A percentile compares a stretch with the other conserved stretches of the same genome.
phyloP scores from a whole-genome alignment of 2,329 filamentous ascomycete genomes.

The Fusarium subglutinans region DNA sequence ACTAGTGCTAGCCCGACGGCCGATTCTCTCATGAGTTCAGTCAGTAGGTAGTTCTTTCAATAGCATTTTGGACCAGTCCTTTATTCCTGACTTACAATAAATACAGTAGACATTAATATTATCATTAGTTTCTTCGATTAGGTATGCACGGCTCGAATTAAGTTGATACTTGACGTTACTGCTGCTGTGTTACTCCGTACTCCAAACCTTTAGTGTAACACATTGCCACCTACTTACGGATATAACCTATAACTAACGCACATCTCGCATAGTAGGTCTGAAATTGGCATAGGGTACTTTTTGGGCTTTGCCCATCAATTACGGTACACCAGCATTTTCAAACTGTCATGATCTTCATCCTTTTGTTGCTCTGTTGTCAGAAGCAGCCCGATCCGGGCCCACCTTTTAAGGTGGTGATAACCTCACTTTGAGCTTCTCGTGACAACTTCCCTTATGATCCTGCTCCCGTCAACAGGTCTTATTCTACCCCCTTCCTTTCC shows the following conservation, averaged over 20 bases:
- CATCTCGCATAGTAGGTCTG: neutral
- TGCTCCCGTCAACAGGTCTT: slow-evolving; percentile 1
- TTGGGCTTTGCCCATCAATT: neutral
- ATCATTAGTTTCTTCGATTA: neutral
- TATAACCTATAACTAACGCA: neutral
- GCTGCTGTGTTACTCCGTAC: neutral
- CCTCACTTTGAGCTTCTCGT: neutral
- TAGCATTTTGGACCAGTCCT: neutral
- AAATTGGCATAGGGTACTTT: neutral
- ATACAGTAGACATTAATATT: neutral
- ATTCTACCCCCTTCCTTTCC: slow-evolving; percentile 12
- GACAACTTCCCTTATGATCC: neutral
- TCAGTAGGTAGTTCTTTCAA: neutral
- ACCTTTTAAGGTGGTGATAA: neutral
- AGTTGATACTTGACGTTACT: neutral
- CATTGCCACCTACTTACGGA: neutral
- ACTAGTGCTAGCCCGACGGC: neutral
- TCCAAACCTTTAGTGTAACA: neutral
- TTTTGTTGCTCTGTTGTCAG: neutral
- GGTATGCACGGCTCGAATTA: neutral
- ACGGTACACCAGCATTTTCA: neutral
- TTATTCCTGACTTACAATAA: neutral
- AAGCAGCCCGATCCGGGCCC: neutral
- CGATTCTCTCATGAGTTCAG: neutral
- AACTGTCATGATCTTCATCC: neutral